Evolutionary conservation across 2,329 filamentous ascomycete genomes (phyloP).

Genomic region (Nigrospora oryzae): DNA sequence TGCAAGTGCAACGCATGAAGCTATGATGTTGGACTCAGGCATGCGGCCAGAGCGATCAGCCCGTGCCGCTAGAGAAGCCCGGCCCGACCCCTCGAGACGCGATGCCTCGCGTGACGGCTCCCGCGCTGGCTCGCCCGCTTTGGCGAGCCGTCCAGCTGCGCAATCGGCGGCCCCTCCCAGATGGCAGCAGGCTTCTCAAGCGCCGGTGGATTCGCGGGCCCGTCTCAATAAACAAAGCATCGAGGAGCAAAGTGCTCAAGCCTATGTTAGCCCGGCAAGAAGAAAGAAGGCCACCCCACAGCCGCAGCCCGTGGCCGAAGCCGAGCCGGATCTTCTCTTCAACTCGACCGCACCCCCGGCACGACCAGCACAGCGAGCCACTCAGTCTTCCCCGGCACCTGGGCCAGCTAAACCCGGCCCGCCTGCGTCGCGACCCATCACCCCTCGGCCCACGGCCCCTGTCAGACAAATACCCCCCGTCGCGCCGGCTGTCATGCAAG

Average conservation of each 20-base stretch:
- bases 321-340: constrained; percentile 59
- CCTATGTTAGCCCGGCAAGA: constrained; percentile 80
- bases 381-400: constrained; percentile 24
- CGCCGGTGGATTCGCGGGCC: constrained; percentile 39
- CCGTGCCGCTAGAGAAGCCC: constrained; percentile 14
- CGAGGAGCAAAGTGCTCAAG: constrained; percentile 74
- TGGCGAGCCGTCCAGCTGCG: constrained; percentile 21
- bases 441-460: constrained; percentile 36
- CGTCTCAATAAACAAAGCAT: constrained; percentile 64
- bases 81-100: constrained; percentile 7
- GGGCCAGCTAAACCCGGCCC: constrained; percentile 24
- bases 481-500: constrained; percentile 59
- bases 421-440: constrained; percentile 32
- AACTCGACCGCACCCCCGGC: constrained; percentile 27
- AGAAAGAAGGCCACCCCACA: constrained; percentile 59
- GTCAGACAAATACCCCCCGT: constrained; percentile 53
- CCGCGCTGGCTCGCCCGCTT: constrained; percentile 24
- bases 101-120: constrained; percentile 36
- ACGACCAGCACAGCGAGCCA: constrained; percentile 9
- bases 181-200: constrained; percentile 48
- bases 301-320: constrained; percentile 30
- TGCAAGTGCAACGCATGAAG: constrained; percentile 56
- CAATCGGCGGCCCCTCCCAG: constrained; percentile 41
- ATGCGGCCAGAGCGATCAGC: constrained; percentile 41
- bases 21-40: constrained; percentile 68